Conservation (phyloP, 2,329 filamentous ascomycete genomes). For the Teratosphaeria gauchensis region DNA sequence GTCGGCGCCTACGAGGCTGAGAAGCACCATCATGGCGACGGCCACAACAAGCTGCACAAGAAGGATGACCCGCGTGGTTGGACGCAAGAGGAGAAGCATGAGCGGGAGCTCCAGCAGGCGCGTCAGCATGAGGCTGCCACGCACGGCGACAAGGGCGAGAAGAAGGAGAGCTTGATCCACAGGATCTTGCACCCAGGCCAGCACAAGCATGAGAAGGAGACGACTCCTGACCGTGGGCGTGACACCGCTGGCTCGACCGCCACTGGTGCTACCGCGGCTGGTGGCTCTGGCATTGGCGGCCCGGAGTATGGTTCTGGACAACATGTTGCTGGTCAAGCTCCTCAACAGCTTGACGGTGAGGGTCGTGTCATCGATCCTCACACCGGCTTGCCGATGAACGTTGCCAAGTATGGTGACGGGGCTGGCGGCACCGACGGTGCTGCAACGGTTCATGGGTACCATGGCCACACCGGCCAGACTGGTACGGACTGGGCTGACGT, state of each 20-base stretch:
- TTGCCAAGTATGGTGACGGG: slow-evolving; percentile 28
- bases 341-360: slow-evolving; percentile 1
- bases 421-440: slow-evolving; percentile 30
- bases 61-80: slow-evolving; percentile 20
- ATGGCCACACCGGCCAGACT: slow-evolving; percentile 1
- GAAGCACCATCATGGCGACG: slow-evolving; percentile 14
- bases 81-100: slow-evolving; percentile 9
- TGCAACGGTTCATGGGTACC: slow-evolving; percentile 19
- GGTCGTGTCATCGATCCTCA: slow-evolving; percentile 28
- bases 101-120: slow-evolving; percentile 19
- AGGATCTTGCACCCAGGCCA: slow-evolving; percentile 19
- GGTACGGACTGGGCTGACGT: not conserved
- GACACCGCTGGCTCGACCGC: not conserved
- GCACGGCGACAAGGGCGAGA: slow-evolving; percentile 27
- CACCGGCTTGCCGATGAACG: slow-evolving; percentile 33
- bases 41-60: slow-evolving; percentile 32
- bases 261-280: not conserved
- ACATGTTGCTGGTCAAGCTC: not conserved
- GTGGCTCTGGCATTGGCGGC: not conserved
- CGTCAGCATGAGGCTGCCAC: slow-evolving; percentile 15
- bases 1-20: slow-evolving; percentile 20
- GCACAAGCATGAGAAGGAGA: not conserved
- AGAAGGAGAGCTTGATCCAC: slow-evolving; percentile 21
- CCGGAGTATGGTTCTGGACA: not conserved
- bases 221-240: not conserved